Percentiles rank a stretch among this genome's conserved stretches.
Conservation (phyloP, 176 grass and related monocot species). For the Bromus sterilis region DNA sequence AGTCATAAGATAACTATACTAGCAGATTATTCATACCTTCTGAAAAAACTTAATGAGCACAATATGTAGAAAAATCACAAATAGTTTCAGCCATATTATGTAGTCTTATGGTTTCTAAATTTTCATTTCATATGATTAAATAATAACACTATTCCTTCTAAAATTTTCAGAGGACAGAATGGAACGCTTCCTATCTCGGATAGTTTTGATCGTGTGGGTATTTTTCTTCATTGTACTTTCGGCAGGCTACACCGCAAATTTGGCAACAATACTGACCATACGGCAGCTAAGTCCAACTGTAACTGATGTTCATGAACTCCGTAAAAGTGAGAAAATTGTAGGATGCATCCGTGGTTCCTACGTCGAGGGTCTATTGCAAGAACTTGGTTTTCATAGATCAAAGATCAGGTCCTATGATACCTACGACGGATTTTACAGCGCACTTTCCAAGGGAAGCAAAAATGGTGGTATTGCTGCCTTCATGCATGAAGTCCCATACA, state of each 20-base stretch:
- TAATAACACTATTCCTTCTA: neutral
- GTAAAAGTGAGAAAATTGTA: slow-evolving; percentile 26
- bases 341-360: slow-evolving; percentile 21
- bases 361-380: slow-evolving; percentile 19
- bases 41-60: neutral
- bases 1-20: neutral
- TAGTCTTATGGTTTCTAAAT: neutral
- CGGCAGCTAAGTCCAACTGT: slow-evolving; percentile 40
- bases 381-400: slow-evolving; percentile 21
- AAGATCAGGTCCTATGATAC: slow-evolving; percentile 29
- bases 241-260: slow-evolving; percentile 55
- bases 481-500: slow-evolving; percentile 36
- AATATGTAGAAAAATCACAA: neutral
- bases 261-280: slow-evolving; percentile 48
- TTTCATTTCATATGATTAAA: neutral
- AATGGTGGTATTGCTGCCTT: slow-evolving; percentile 43
- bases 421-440: slow-evolving; percentile 12
- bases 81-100: neutral
- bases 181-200: slow-evolving; percentile 29
- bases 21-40: neutral
- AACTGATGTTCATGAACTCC: slow-evolving; percentile 34
- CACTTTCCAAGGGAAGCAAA: slow-evolving; percentile 42
- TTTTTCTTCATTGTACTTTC: slow-evolving; percentile 35
- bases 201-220: slow-evolving; percentile 17
- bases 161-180: slow-evolving; percentile 22